These are phyloP conservation scores for Suillus lakei DNA, from an alignment of 768 basidiomycete species.

Conservation along the genomic window DNA sequence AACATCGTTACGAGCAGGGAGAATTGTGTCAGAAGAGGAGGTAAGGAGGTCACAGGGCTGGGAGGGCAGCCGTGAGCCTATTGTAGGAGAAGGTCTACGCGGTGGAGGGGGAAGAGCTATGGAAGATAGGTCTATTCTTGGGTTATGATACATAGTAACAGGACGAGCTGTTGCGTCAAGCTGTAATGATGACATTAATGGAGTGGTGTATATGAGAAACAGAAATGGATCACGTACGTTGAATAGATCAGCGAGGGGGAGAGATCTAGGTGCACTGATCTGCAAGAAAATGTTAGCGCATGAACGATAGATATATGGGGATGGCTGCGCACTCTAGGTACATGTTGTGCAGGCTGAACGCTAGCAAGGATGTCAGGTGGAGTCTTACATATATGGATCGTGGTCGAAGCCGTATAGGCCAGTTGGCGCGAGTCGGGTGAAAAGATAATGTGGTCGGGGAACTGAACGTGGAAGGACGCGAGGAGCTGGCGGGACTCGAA, in stretches of 20 bases:
- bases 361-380: not conserved
- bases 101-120: not conserved
- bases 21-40: not conserved
- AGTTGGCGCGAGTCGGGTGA: not conserved
- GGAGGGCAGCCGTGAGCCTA: not conserved
- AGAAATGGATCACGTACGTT: not conserved
- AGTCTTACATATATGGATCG: not conserved
- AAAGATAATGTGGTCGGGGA: not conserved
- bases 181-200: not conserved
- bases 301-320: not conserved
- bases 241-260: not conserved
- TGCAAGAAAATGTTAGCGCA: not conserved
- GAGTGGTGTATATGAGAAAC: not conserved
- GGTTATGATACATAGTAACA: no score
- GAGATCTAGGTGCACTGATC: not conserved
- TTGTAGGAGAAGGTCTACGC: no score
- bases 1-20: not conserved
- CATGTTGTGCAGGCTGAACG: not conserved
- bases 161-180: not conserved
- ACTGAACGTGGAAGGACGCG: not conserved
- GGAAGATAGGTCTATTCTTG: not conserved
- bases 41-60: not conserved
- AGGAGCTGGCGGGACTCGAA: constrained; percentile 1
- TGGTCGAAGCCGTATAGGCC: not conserved
- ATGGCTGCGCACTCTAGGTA: not conserved